A percentile compares a stretch with the other conserved stretches of the same genome.
phyloP scores from a whole-genome alignment of 2,329 filamentous ascomycete genomes.

The Gnomoniopsis sp. region DNA sequence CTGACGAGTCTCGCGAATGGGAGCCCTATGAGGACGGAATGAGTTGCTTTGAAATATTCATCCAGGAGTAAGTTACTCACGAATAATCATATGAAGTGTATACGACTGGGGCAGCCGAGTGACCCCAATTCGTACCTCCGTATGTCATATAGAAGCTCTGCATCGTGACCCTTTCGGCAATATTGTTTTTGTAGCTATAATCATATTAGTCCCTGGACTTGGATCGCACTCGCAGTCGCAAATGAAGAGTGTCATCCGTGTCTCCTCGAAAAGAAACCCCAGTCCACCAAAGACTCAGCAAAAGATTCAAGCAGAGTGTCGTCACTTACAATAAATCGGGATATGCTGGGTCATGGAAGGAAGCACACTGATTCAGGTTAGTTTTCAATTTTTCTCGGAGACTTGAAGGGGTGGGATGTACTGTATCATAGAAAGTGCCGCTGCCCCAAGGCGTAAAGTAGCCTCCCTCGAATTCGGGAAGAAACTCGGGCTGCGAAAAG shows the following conservation, averaged over 20 bases:
- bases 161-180: constrained; percentile 46
- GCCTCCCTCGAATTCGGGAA: constrained; percentile 52
- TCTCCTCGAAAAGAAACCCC: background rate
- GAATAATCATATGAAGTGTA: constrained; percentile 42
- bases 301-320: background rate
- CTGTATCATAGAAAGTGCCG: constrained; percentile 44
- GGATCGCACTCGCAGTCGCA: background rate
- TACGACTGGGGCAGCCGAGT: constrained; percentile 45
- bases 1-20: constrained; percentile 51
- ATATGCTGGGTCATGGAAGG: constrained; percentile 44
- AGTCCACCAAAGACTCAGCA: background rate
- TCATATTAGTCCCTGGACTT: background rate
- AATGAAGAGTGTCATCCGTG: background rate
- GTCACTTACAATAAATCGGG: constrained; percentile 43
- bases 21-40: constrained; percentile 31
- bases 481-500: constrained; percentile 48
- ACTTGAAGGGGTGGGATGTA: constrained; percentile 1
- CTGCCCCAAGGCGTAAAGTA: constrained; percentile 53
- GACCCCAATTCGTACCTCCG: constrained; percentile 56
- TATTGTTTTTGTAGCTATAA: constrained; percentile 47
- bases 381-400: background rate
- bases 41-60: background rate
- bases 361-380: constrained; percentile 29
- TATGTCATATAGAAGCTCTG: constrained; percentile 50
- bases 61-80: constrained; percentile 3